Evolutionary conservation across 345 rosid species (phyloP), one percentile per base, ranked within the genome.

Genomic region (Dipteronia dyeriana): DNA sequence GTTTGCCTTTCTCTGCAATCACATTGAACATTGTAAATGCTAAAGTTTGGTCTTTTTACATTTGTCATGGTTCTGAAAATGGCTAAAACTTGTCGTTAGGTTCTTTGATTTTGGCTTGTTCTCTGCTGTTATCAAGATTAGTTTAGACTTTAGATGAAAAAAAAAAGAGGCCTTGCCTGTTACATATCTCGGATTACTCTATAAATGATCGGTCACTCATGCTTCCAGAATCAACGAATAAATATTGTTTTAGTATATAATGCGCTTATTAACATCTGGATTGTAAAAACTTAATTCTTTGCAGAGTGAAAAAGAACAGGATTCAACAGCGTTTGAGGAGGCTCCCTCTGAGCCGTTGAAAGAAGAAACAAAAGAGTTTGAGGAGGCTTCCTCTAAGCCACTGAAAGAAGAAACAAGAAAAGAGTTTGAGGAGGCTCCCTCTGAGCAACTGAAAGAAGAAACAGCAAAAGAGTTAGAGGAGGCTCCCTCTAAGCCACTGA

Each of bases 301-400:
- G 60, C 80, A 84, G 86, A 78, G 64, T 38, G 78, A 75, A 63
- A 49, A 26, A 62, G 82, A 45, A 34, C 76, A 78, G 76, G 78
- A 78, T 17, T 7, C 69, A 13, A 17, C 66, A 14, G 77, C 49
- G 64, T 51, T n/a, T 41, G 82, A 38, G 4, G 67, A 13, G 3
- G 53, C 53, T 29, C 19, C 75, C 22, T 63, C 70, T 19, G 80
- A 78, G 65, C 3, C 25, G 3, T 22, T 25, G 76, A 84, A 63
- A 65, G 76, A 60, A 16, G 80, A 73, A 19, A 38, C 74, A 56
- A 16, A 10, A 13, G 68, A 5, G 45, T 10, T 41, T 17, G 9
- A 1, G 19, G 26, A 70, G 31, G 76, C 76, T 31, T 13, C 76
- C 19, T 64, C 66, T 19, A 76, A 76, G 65, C 4, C 17, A 3